Evolutionary conservation across 768 basidiomycete genomes (phyloP).

Genomic region (Candolleomyces aberdarensis): DNA sequence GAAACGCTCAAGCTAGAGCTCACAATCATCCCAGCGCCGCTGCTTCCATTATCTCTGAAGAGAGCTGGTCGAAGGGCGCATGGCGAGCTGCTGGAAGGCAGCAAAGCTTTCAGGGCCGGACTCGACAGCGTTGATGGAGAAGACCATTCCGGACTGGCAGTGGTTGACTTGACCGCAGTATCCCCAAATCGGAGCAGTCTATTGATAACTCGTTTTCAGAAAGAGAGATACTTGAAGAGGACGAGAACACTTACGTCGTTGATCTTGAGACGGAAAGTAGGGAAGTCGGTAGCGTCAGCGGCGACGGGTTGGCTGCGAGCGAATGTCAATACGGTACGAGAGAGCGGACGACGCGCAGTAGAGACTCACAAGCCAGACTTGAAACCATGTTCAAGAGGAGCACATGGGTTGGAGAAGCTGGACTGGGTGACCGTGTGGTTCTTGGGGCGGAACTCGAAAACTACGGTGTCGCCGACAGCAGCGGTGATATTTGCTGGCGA

Average conservation of each 20-base stretch:
- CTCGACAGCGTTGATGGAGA: constrained; percentile 52
- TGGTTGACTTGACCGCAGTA: constrained; percentile 54
- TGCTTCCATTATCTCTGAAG: too few species aligned
- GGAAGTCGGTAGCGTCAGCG: constrained; percentile 33
- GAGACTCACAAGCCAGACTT: constrained; percentile 41
- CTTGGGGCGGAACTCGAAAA: constrained; percentile 44
- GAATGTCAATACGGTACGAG: background rate
- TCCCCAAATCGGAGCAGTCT: constrained; percentile 48
- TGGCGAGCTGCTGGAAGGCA: constrained; percentile 39
- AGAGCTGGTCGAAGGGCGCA: background rate
- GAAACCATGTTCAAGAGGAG: constrained; percentile 29
- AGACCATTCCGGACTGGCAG: constrained; percentile 61
- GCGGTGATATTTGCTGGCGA: constrained; percentile 38
- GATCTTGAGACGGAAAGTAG: constrained; percentile 45
- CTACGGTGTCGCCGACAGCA: constrained; percentile 40
- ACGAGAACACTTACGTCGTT: constrained; percentile 39
- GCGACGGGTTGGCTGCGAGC: constrained; percentile 39
- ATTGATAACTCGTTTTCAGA: constrained; percentile 9
- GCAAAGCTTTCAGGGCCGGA: constrained; percentile 49
- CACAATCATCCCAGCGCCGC: too few species aligned
- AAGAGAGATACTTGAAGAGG: background rate
- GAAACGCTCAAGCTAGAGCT: too few species aligned
- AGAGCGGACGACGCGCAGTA: background rate
- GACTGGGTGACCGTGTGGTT: constrained; percentile 50
- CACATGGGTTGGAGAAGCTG: constrained; percentile 35